Evolutionary conservation across 495 filamentous ascomycete genomes (phyloP).

Genomic region (Aspergillus nanangensis): DNA sequence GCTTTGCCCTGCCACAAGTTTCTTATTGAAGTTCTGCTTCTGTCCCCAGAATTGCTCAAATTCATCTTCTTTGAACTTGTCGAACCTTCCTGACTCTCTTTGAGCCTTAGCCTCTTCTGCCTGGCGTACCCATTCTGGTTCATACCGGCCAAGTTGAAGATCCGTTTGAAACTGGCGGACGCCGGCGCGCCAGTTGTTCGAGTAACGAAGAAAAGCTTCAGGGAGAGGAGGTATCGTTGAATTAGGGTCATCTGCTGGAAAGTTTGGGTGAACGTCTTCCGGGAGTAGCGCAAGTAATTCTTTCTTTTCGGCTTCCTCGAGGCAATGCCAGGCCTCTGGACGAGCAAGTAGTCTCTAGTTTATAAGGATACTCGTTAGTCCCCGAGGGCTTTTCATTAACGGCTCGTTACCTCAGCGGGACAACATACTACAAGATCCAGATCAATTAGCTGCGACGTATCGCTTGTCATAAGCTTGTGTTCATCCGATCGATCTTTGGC

Average conservation of each 20-base stretch:
- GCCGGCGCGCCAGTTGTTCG: conserved; percentile 45
- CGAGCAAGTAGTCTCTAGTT: conserved; percentile 53
- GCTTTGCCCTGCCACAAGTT: conserved; percentile 43
- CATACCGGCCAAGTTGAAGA: conserved; percentile 56
- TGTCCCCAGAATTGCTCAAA: conserved; percentile 71
- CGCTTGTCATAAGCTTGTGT: conserved; percentile 50
- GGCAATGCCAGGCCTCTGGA: conserved; percentile 53
- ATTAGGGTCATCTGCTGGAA: conserved; percentile 23
- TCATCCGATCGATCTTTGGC: conserved; percentile 37
- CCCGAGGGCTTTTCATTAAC: background rate
- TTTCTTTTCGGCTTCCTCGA: conserved; percentile 51
- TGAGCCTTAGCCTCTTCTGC: conserved; percentile 59
- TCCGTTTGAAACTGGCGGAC: conserved; percentile 55
- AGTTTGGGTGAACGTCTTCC: conserved; percentile 35
- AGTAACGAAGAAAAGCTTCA: conserved; percentile 44
- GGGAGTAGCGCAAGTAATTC: conserved; percentile 55
- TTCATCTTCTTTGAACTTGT: conserved; percentile 60
- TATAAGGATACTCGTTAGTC: background rate
- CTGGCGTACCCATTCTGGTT: conserved; percentile 60
- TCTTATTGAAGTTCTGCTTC: conserved; percentile 44
- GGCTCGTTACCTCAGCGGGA: background rate
- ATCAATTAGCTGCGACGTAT: conserved; percentile 49
- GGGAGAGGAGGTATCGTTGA: conserved; percentile 36
- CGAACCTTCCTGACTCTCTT: conserved; percentile 63
- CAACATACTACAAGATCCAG: conserved; percentile 53